Base-by-base conservation (phyloP, 768 basidiomycete genomes). In the Tephrocybe sp. region DNA sequence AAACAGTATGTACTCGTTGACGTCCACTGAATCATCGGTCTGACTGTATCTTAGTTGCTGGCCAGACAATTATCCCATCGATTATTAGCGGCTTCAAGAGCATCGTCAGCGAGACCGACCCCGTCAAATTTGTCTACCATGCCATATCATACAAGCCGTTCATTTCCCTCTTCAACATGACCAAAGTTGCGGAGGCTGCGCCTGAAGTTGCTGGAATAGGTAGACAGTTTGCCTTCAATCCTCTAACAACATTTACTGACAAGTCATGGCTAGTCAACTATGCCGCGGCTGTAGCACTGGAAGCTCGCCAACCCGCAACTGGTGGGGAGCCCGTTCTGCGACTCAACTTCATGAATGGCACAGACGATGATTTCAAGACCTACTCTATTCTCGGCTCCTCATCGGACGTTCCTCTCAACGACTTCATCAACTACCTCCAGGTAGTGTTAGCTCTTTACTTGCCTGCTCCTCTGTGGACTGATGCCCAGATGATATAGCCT, bases 81-180 rank as follows among this genome's bases (percentile, higher is more conserved):
- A 79, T 92, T 52, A 55, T 89, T 11, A 58, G 70, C 28, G 78
- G 79, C 6, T 70, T 91, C 26, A 60, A 70, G 0, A 68, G 68
- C 9, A 83, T 91, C 64, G 62, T 65, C 21, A 75, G 83, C 56
- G 38, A 66, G 3, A 69, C 73, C 2, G 73, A 81, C 52, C 77
- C 84, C 0, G 58, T 83, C 50, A 83, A 84, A 62, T 61, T 92
- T 36, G 65, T 74, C 21, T 79, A 85, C 56, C 72, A 80, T 26
- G 81, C 81, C 9, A 73, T 85, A 45, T 76, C 87, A 0, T 91
- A 90, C 73, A 90, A 90, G 65, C 88, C 88, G 0, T 86, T 90
- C 71, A 52, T 89, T 26, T 85, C 84, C 8, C 65, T 91, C 39
- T 90, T 91, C 73, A 86, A 88, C 66, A 84, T 91, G 81, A 88